These are phyloP conservation scores for Nakazawaea sp. DNA, from an alignment of 805 yeast species.

Conservation along the genomic window DNA sequence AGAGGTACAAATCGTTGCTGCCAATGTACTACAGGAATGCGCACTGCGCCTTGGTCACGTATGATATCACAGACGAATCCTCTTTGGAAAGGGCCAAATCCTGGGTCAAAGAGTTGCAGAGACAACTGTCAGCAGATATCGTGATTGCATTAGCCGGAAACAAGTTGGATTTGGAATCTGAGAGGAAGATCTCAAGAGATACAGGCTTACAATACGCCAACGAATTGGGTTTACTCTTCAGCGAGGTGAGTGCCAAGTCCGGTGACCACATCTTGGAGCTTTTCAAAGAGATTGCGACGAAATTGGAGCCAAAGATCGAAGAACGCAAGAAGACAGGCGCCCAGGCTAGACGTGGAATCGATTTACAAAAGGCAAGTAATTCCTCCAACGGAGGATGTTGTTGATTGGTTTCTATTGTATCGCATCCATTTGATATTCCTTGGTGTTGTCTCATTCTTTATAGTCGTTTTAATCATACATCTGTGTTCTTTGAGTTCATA, in stretches of 20 bases:
- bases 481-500: background rate
- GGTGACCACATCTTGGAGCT: constrained; percentile 42
- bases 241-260: constrained; percentile 54
- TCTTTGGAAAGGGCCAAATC: constrained; percentile 67
- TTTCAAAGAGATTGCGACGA: constrained; percentile 44
- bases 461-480: background rate
- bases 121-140: constrained; percentile 69
- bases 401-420: constrained; percentile 2
- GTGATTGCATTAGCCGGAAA: constrained; percentile 84
- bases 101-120: constrained; percentile 75
- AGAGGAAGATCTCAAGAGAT: constrained; percentile 36
- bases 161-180: constrained; percentile 52
- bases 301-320: constrained; percentile 20
- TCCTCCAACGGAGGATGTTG: constrained; percentile 8
- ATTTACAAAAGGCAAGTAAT: constrained; percentile 6
- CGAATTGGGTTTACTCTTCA: constrained; percentile 42
- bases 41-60: constrained; percentile 73
- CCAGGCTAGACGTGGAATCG: constrained; percentile 5
- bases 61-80: constrained; percentile 62
- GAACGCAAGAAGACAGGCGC: background rate
- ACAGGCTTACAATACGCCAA: constrained; percentile 49
- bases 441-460: background rate
- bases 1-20: constrained; percentile 67
- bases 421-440: too few relatives aligned
- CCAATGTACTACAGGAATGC: constrained; percentile 83